Evolutionary conservation across 441 rosid genomes (phyloP).

Genomic region (Syzygium malaccense): DNA sequence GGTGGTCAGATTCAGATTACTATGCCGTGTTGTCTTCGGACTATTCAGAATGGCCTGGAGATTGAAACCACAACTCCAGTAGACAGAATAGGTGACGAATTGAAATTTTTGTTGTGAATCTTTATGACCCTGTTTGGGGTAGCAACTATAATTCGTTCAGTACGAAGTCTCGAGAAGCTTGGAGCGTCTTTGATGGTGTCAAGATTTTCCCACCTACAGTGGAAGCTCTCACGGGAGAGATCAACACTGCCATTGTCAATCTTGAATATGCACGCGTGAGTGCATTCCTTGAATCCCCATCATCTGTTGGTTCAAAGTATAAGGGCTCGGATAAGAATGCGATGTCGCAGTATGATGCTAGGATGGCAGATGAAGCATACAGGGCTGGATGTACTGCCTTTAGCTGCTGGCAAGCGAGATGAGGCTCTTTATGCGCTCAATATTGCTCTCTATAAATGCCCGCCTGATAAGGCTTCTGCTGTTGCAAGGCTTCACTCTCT

Average conservation of each 20-base stretch:
- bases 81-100: background rate
- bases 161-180: conserved; percentile 17
- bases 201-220: too few relatives aligned
- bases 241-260: conserved; percentile 37
- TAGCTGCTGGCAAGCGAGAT: conserved; percentile 57
- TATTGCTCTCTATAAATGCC: conserved; percentile 52
- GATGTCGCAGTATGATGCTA: conserved; percentile 30
- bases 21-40: background rate
- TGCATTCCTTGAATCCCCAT: conserved; percentile 25
- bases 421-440: conserved; percentile 56
- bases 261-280: conserved; percentile 45
- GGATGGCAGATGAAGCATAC: conserved; percentile 48
- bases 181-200: conserved; percentile 5
- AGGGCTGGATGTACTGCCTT: conserved; percentile 57
- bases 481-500: conserved; percentile 60
- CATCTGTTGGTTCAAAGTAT: conserved; percentile 14
- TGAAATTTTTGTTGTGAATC: background rate
- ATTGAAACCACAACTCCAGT: background rate
- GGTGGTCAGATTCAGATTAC: background rate
- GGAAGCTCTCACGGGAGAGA: conserved; percentile 38
- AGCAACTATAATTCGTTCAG: background rate
- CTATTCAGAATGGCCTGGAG: background rate
- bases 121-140: background rate
- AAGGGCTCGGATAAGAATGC: conserved; percentile 2
- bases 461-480: conserved; percentile 58